Conservation (phyloP, 352 stramenopile species). For the Pythium guiyangense region DNA sequence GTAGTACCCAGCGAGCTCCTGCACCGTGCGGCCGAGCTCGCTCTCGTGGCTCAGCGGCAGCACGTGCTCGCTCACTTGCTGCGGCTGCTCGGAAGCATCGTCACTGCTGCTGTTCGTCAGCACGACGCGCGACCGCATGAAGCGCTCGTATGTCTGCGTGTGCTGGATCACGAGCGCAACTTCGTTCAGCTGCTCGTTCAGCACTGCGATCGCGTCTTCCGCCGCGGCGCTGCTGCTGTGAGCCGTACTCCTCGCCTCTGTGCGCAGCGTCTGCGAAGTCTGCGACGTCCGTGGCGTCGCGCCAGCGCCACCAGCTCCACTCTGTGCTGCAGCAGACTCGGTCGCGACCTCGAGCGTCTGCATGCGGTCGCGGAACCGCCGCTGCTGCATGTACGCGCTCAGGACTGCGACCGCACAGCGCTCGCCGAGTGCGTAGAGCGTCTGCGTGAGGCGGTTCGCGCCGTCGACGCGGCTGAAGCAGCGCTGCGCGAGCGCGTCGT, state of each 20-base stretch:
- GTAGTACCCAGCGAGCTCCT: slow-evolving; percentile 83
- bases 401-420: slow-evolving; percentile 51
- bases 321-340: neutral
- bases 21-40: slow-evolving; percentile 74
- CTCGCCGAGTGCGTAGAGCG: slow-evolving; percentile 61
- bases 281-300: slow-evolving; percentile 2
- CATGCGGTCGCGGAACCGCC: slow-evolving; percentile 67
- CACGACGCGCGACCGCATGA: slow-evolving; percentile 69
- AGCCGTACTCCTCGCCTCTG: neutral
- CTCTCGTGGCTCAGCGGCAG: slow-evolving; percentile 66
- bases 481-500: slow-evolving; percentile 40
- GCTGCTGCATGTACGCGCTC: slow-evolving; percentile 67
- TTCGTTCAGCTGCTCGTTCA: slow-evolving; percentile 86
- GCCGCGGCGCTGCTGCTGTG: slow-evolving; percentile 10
- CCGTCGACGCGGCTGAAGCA: slow-evolving; percentile 57
- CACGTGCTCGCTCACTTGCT: slow-evolving; percentile 2
- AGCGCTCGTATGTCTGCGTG: slow-evolving; percentile 87
- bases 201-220: slow-evolving; percentile 59
- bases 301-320: neutral
- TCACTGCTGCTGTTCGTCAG: slow-evolving; percentile 6
- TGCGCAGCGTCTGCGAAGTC: slow-evolving; percentile 2
- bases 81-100: neutral
- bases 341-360: slow-evolving; percentile 17
- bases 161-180: slow-evolving; percentile 84
- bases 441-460: slow-evolving; percentile 39